Base-by-base conservation (phyloP, 495 filamentous ascomycete genomes). In the Talaromyces proteolyticus region DNA sequence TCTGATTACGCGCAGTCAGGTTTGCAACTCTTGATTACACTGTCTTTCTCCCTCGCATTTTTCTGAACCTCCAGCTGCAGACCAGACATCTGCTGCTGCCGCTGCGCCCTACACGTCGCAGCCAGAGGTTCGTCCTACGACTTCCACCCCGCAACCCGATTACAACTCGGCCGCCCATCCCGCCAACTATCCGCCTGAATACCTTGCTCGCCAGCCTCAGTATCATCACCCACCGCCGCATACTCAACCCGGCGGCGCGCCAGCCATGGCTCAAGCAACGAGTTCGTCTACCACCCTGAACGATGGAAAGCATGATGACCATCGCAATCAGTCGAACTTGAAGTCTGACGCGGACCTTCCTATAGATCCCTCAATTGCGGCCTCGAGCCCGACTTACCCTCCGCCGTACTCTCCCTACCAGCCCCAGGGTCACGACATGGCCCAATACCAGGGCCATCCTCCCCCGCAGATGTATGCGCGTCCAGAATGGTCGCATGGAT, bases 341-440 rank as follows among this genome's bases (percentile, higher is more conserved):
- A 89, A 88, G 70, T 92, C 89, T 95, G 86, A 95, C 90, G 78
- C 79, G 81, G 84, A 89, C 81, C 81, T 93, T 75, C 91, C 89
- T 87, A 87, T 95, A 96, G 93, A 98, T 94, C 90, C 92, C 55
- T 91, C 90, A 58, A 93, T 96, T 58, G 87, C 93, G 67, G 85
- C 87, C 58, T 84, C 89, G 51, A 96, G 90, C 75, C 89, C 92
- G 46, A 88, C 89, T 55, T 96, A 96, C 62, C 82, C 88, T 58
- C 81, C 85, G 45, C 82, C 81, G 44, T 87, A 95, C 69, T 88
- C 91, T 52, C 89, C 90, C 23, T 96, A 95, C 71, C 82, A 87
- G 36, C 86, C 87, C 14, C 83, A 85, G 59, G 70, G 70, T 49
- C 87, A 88, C 73, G 88, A 95, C 45, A 91, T 94, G 85, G 67